phyloP scores from a whole-genome alignment of 106 monocot genomes.

The Hemerocallis citrina region DNA sequence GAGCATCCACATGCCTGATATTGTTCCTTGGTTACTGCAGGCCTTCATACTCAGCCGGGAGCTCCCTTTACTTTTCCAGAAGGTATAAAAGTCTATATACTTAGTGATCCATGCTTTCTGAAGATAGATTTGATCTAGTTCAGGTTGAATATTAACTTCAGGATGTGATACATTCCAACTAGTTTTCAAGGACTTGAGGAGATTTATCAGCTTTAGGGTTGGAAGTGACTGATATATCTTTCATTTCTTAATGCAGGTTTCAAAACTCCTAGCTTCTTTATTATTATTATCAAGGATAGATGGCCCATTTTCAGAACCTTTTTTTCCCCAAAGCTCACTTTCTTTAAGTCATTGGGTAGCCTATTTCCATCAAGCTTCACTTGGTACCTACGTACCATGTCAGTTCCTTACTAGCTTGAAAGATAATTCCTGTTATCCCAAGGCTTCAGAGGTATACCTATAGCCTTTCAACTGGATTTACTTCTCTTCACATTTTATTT shows the following conservation, averaged over 20 bases:
- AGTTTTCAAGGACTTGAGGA: neutral
- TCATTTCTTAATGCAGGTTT: slow-evolving; percentile 39
- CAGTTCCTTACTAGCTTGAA: slow-evolving; percentile 25
- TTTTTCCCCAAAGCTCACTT: slow-evolving; percentile 27
- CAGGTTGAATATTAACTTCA: neutral
- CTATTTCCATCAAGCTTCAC: slow-evolving; percentile 88
- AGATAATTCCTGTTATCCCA: slow-evolving; percentile 10
- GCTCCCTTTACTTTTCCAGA: slow-evolving; percentile 54
- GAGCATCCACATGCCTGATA: slow-evolving; percentile 30
- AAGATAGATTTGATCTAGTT: neutral
- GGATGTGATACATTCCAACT: neutral
- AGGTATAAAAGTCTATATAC: slow-evolving; percentile 35
- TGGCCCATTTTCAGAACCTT: slow-evolving; percentile 24
- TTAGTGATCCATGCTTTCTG: neutral
- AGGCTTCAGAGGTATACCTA: slow-evolving; percentile 22
- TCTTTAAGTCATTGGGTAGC: slow-evolving; percentile 77
- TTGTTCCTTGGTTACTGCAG: slow-evolving; percentile 62
- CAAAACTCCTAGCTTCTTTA: slow-evolving; percentile 57
- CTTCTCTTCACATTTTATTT: neutral
- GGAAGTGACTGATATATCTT: slow-evolving; percentile 2
- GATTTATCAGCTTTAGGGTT: neutral
- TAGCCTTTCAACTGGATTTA: neutral
- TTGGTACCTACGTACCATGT: slow-evolving; percentile 48
- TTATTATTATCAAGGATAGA: slow-evolving; percentile 54
- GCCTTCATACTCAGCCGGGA: slow-evolving; percentile 62